Evolutionary conservation across 148 eudicot species (phyloP).

Genomic region (Dianthus caryophyllus): DNA sequence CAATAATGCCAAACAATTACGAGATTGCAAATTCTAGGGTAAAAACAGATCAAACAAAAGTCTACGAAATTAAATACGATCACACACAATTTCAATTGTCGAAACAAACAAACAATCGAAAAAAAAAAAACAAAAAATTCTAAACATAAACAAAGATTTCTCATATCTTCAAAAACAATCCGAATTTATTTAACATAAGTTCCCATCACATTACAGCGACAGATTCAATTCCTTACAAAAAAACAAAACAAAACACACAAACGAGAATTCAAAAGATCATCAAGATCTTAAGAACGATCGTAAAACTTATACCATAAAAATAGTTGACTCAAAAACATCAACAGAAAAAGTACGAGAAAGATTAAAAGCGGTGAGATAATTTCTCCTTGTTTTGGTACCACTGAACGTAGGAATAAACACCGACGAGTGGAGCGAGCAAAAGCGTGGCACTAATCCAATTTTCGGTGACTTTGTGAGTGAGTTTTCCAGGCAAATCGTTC

Average conservation of each 20-base stretch:
- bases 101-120: too few species aligned
- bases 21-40: too few species aligned
- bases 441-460: slow-evolving; percentile 77
- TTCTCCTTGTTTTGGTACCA: slow-evolving; percentile 69
- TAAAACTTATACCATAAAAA: neutral
- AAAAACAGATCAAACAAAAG: too few species aligned
- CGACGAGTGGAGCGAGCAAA: slow-evolving; percentile 62
- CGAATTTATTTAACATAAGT: neutral
- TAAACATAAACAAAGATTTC: neutral
- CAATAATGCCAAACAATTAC: too few species aligned
- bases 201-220: neutral
- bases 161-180: neutral
- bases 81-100: too few species aligned
- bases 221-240: neutral
- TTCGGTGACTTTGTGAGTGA: slow-evolving; percentile 72
- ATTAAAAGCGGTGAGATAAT: slow-evolving; percentile 50
- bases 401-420: slow-evolving; percentile 57
- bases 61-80: too few species aligned
- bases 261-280: too few species aligned
- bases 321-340: neutral
- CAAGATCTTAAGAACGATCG: slow-evolving; percentile 10
- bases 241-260: neutral
- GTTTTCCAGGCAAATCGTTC: slow-evolving; percentile 67
- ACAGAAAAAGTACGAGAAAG: neutral
- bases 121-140: neutral